A percentile compares a stretch with the other conserved stretches of the same genome.
These are phyloP conservation scores for Candida anglica DNA, from an alignment of 805 yeast species.

Conservation along the genomic window DNA sequence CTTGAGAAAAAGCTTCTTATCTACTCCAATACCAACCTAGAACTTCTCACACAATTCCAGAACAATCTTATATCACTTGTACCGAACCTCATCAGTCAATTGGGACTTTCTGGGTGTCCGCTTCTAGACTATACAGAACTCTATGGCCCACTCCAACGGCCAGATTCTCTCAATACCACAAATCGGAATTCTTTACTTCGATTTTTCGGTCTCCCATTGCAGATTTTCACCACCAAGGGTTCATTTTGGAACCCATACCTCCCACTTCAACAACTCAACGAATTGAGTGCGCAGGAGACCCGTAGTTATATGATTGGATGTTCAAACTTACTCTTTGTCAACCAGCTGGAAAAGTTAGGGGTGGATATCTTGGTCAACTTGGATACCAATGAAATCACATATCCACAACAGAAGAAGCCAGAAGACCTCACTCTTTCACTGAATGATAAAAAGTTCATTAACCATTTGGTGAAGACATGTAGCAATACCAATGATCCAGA, in stretches of 20 bases:
- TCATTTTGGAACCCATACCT: slow-evolving; percentile 90
- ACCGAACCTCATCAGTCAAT: slow-evolving; percentile 70
- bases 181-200: slow-evolving; percentile 72
- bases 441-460: slow-evolving; percentile 74
- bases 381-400: slow-evolving; percentile 49
- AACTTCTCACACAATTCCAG: slow-evolving; percentile 75
- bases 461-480: slow-evolving; percentile 50
- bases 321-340: slow-evolving; percentile 76
- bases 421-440: slow-evolving; percentile 29
- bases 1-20: slow-evolving; percentile 72
- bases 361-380: slow-evolving; percentile 74
- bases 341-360: slow-evolving; percentile 50
- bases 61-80: slow-evolving; percentile 79
- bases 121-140: slow-evolving; percentile 49
- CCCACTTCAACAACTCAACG: slow-evolving; percentile 88
- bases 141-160: slow-evolving; percentile 47
- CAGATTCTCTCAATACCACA: slow-evolving; percentile 68
- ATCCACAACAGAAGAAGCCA: slow-evolving; percentile 27
- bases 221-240: slow-evolving; percentile 73
- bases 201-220: slow-evolving; percentile 86
- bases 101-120: slow-evolving; percentile 81
- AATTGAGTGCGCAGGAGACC: slow-evolving; percentile 53
- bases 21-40: slow-evolving; percentile 73
- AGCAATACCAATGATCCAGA: slow-evolving; percentile 38
- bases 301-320: slow-evolving; percentile 76